Conservation (phyloP, 208 protist species). For the Hexamita inflata region DNA sequence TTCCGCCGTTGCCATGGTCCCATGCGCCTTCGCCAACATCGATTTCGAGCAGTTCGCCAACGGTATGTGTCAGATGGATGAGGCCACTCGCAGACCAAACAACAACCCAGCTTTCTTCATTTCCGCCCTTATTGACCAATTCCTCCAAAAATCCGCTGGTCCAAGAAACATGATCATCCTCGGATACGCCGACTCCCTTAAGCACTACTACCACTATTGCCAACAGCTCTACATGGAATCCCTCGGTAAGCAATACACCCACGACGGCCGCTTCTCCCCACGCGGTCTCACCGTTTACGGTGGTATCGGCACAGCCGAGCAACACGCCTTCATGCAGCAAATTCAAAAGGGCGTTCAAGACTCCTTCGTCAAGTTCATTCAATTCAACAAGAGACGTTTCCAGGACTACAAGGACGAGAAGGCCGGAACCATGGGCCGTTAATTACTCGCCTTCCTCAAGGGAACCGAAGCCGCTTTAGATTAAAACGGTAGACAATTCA, state of each 20-base stretch:
- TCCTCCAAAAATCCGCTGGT: not conserved
- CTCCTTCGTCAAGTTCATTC: constrained; percentile 36
- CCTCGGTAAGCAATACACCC: constrained; percentile 40
- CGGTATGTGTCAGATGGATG: constrained; percentile 43
- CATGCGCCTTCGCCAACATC: constrained; percentile 44
- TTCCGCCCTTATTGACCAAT: constrained; percentile 30
- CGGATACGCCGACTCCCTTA: constrained; percentile 38
- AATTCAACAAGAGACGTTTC: constrained; percentile 19
- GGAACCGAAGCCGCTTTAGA: constrained; percentile 43
- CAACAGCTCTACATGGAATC: constrained; percentile 50
- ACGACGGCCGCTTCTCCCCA: not conserved
- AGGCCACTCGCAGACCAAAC: constrained; percentile 30
- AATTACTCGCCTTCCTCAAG: constrained; percentile 45
- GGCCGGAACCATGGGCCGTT: constrained; percentile 41
- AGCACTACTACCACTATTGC: constrained; percentile 44
- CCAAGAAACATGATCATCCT: constrained; percentile 46
- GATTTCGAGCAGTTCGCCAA: constrained; percentile 44
- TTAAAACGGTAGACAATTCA: constrained; percentile 35
- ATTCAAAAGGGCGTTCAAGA: constrained; percentile 45
- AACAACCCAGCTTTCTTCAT: constrained; percentile 40
- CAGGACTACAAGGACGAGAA: constrained; percentile 29
- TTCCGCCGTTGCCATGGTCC: constrained; percentile 45
- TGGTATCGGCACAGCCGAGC: constrained; percentile 44
- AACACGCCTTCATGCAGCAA: constrained; percentile 50
- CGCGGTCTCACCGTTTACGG: constrained; percentile 42